Conservation (phyloP, 148 eudicot genomes). For the Suaeda aralocaspica region DNA sequence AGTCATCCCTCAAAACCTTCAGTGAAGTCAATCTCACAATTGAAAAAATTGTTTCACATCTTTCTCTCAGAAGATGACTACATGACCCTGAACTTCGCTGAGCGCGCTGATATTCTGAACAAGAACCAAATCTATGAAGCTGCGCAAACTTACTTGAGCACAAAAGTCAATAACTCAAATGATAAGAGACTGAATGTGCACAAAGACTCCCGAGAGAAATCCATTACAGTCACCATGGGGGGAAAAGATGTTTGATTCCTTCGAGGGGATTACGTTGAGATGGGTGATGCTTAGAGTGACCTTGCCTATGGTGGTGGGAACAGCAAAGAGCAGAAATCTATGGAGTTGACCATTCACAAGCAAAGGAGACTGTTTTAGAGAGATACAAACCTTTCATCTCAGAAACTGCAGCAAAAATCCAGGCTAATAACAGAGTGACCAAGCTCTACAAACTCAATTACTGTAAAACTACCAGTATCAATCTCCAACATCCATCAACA, state of each 20-base stretch:
- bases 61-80: background rate
- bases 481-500: constrained; percentile 46
- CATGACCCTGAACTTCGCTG: constrained; percentile 36
- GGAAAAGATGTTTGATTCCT: constrained; percentile 29
- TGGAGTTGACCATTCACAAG: constrained; percentile 41
- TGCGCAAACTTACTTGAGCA: constrained; percentile 38
- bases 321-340: background rate
- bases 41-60: background rate
- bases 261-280: constrained; percentile 14
- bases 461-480: background rate
- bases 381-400: constrained; percentile 32
- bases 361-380: constrained; percentile 22
- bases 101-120: constrained; percentile 11
- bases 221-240: constrained; percentile 29
- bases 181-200: constrained; percentile 31
- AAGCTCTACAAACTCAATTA: constrained; percentile 30
- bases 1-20: background rate
- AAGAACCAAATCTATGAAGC: constrained; percentile 44
- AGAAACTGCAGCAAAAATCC: constrained; percentile 19
- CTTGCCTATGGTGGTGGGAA: too few relatives aligned
- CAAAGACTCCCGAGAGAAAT: constrained; percentile 33
- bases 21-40: background rate
- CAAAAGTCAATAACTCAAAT: constrained; percentile 33
- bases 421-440: constrained; percentile 23
- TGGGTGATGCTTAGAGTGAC: background rate